Evolutionary conservation across 495 filamentous ascomycete genomes (phyloP).

Genomic region (Penicillium fimorum): DNA sequence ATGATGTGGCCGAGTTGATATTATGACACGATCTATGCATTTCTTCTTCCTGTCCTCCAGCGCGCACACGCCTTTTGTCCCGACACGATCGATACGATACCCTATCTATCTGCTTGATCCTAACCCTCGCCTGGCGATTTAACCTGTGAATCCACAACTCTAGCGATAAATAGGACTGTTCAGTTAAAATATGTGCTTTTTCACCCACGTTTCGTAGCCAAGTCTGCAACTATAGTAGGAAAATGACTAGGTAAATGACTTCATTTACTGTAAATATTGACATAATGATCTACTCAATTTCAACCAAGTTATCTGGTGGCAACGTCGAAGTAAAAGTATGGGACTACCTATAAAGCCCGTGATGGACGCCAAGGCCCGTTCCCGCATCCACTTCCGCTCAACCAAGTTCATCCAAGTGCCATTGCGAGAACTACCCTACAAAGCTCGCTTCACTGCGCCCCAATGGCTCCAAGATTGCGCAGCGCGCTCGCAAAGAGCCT

Average conservation of each 20-base stretch:
- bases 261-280: conserved; percentile 12
- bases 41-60: conserved; percentile 28
- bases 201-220: not conserved
- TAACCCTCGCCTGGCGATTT: conserved; percentile 17
- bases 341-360: not conserved
- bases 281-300: conserved; percentile 9
- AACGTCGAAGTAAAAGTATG: too few relatives aligned
- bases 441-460: conserved; percentile 9
- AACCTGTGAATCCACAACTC: conserved; percentile 16
- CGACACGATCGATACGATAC: conserved; percentile 34
- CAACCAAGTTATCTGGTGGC: not conserved
- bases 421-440: conserved; percentile 13
- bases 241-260: too few relatives aligned
- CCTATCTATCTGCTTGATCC: conserved; percentile 29
- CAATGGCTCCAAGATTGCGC: conserved; percentile 46
- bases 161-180: conserved; percentile 20
- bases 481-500: conserved; percentile 40
- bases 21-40: conserved; percentile 34
- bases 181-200: conserved; percentile 12
- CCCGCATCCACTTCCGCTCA: conserved; percentile 22
- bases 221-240: not conserved
- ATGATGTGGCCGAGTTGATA: conserved; percentile 21
- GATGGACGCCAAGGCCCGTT: conserved; percentile 26
- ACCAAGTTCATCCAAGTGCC: conserved; percentile 11
- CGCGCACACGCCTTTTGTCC: conserved; percentile 29